Conservation (phyloP, 768 basidiomycete species). For the Trametes cinnabarina region DNA sequence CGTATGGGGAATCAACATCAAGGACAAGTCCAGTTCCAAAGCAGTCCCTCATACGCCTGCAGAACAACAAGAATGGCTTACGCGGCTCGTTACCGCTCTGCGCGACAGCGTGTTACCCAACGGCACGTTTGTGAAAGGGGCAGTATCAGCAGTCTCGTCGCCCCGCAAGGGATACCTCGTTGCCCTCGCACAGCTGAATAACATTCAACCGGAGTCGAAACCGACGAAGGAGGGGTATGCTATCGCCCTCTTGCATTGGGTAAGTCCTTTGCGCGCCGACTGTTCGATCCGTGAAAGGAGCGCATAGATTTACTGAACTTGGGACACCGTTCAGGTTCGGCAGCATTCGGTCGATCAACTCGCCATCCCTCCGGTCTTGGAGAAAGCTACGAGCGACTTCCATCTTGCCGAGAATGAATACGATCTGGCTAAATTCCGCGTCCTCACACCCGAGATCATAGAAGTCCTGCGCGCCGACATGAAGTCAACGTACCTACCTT, state of each 20-base stretch:
- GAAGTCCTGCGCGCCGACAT: not conserved
- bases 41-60: not conserved
- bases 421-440: not conserved
- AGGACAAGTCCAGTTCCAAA: not conserved
- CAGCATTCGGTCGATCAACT: no score
- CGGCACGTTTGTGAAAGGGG: not conserved
- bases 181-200: not conserved
- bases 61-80: not conserved
- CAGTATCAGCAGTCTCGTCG: no score
- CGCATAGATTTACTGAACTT: no score
- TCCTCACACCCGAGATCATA: not conserved
- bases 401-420: not conserved
- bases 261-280: not conserved
- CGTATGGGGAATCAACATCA: conserved; percentile 15
- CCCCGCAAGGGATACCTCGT: not conserved
- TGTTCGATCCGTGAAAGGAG: no score
- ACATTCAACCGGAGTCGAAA: not conserved
- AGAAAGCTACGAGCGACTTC: no score
- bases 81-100: not conserved
- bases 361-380: no score
- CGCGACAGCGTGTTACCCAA: not conserved
- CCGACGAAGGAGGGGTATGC: not conserved
- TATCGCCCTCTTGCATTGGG: not conserved
- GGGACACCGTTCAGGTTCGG: no score
- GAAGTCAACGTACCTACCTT: conserved; percentile 19